These are phyloP conservation scores for Alternaria alternata DNA, from an alignment of 2,329 filamentous ascomycete species.

Conservation along the genomic window DNA sequence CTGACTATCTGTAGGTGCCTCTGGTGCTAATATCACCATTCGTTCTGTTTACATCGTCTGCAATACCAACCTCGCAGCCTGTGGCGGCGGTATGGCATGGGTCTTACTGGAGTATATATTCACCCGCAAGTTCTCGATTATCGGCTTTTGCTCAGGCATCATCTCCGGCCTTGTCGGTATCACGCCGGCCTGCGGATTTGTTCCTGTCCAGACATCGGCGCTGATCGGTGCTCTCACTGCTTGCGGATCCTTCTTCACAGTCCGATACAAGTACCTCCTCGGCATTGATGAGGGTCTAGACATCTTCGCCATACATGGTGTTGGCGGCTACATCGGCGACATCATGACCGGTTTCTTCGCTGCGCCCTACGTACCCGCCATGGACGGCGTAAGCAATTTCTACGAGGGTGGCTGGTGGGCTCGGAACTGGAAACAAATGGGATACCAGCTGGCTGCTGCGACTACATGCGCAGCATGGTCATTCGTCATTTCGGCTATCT, in stretches of 20 bases:
- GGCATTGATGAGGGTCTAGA: conserved; percentile 66
- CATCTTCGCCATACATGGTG: conserved; percentile 67
- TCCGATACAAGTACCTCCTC: conserved; percentile 59
- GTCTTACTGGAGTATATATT: conserved; percentile 62
- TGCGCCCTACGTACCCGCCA: conserved; percentile 57
- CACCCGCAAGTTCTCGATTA: conserved; percentile 59
- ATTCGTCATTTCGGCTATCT: conserved; percentile 61
- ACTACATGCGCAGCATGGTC: conserved; percentile 64
- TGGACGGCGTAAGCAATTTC: conserved; percentile 60
- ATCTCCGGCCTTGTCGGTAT: conserved; percentile 67
- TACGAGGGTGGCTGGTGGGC: conserved; percentile 62
- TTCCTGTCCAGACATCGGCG: conserved; percentile 61
- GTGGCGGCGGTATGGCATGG: conserved; percentile 63
- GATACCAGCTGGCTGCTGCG: conserved; percentile 66
- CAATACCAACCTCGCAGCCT: conserved; percentile 67
- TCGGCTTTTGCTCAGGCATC: conserved; percentile 63
- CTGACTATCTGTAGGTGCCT: conserved; percentile 27
- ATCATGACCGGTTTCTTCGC: conserved; percentile 67
- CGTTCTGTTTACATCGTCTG: conserved; percentile 64
- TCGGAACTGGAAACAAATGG: conserved; percentile 63
- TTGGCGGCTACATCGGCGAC: conserved; percentile 66
- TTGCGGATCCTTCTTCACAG: conserved; percentile 57
- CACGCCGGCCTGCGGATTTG: conserved; percentile 65
- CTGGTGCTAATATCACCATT: conserved; percentile 61
- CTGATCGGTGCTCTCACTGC: conserved; percentile 63